Evolutionary conservation across 2,329 filamentous ascomycete species (phyloP).

Genomic region (Anisogramma anomala): DNA sequence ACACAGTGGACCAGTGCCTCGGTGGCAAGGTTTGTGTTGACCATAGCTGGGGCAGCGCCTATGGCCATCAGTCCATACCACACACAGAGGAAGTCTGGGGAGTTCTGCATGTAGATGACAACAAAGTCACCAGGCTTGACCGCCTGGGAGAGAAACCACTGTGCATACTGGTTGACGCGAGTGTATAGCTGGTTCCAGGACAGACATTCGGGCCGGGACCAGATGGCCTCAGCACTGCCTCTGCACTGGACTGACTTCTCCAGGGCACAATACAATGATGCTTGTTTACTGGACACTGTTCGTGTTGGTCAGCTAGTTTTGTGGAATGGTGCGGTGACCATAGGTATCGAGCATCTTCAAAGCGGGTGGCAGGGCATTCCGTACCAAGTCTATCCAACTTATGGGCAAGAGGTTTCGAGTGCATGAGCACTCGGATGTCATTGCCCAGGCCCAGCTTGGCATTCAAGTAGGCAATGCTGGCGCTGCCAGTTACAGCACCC

Average conservation of each 20-base stretch:
- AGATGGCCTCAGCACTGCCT: conserved; percentile 48
- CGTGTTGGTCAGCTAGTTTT: conserved; percentile 3
- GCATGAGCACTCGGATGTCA: conserved; percentile 40
- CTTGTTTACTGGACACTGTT: conserved; percentile 37
- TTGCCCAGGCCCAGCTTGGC: conserved; percentile 57
- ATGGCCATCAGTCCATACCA: conserved; percentile 55
- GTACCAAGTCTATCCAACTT: conserved; percentile 39
- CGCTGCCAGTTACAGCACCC: conserved; percentile 15
- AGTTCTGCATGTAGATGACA: conserved; percentile 55
- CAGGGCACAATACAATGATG: conserved; percentile 56
- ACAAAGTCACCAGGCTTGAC: conserved; percentile 50
- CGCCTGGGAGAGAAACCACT: conserved; percentile 48
- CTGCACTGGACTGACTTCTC: conserved; percentile 41
- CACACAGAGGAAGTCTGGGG: conserved; percentile 53
- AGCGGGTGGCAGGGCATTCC: conserved; percentile 12
- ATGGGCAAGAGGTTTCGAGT: conserved; percentile 31
- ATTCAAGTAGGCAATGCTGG: conserved; percentile 47
- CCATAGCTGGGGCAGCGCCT: conserved; percentile 56
- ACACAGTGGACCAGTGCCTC: conserved; percentile 56
- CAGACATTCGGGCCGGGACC: conserved; percentile 51
- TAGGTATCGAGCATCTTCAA: not conserved
- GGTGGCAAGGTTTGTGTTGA: conserved; percentile 57
- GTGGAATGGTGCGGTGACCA: not conserved
- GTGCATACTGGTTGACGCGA: conserved; percentile 48
- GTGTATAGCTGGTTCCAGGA: conserved; percentile 46